Evolutionary conservation across 768 basidiomycete species (phyloP), one percentile per base, ranked within the genome.

Genomic region (Suillus lakei): DNA sequence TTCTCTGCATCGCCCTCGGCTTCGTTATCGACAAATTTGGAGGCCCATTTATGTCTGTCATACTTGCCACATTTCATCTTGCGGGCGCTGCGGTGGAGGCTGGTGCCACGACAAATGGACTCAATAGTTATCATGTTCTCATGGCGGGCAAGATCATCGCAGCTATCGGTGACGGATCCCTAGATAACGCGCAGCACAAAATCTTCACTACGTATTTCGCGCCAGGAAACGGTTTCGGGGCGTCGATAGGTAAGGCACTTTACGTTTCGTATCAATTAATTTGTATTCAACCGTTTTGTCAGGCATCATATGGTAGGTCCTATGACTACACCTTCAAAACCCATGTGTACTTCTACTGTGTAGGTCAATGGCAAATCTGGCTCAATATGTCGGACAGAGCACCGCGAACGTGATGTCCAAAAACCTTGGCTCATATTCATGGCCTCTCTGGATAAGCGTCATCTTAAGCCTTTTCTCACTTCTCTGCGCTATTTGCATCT

Each of bases 171-270:
- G 80, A 81, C 65, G 78, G 80, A 28, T 79, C 78, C 38, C 67
- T 81, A 38, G 80, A 81, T 67, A 81, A 80, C 66, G 79, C 80
- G 4, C 81, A 82, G 67, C 81, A 82, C 68, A 75, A 80, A 26
- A 80, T 82, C 28, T 80, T 82, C 71, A 77, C 80, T 23, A 81
- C 81, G 12, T 82, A 82, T 68, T 82, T 82, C 56, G 79, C 79
- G 4, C 79, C 79, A n/a, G 81, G 81, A n/a, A 72, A 74, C 36
- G 81, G 81, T 10, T 79, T 80, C 64, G 79, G 74, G 38, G 77
- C 77, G 65, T 79, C 79, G 36, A 79, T 80, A 53, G 76, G 75
- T 71, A 38, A 58, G 70, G 58, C 41, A 18, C 51, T 61, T 41
- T 39, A 46, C 15, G 28, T 38, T 13, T 13, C 3, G 13, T 7